phyloP scores from a whole-genome alignment of 2,329 filamentous ascomycete species.

The Gaeumannomyces sp. region DNA sequence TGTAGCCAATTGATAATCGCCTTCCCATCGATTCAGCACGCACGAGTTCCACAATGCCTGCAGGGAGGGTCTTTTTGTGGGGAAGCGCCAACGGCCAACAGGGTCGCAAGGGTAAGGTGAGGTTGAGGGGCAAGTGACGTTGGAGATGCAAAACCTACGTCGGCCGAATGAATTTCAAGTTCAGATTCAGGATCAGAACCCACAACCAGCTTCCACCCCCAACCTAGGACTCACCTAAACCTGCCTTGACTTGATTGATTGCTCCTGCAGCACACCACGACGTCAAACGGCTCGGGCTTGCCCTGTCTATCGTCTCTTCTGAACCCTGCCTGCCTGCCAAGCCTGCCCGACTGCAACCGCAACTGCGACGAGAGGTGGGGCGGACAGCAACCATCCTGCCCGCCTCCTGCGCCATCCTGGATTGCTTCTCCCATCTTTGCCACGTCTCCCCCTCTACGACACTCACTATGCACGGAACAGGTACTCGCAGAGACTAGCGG shows the following conservation, averaged over 20 bases:
- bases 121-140: not conserved
- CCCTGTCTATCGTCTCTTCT: not conserved
- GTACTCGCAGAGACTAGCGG: constrained; percentile 1
- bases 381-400: not conserved
- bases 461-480: not conserved
- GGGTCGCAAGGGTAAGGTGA: too few relatives aligned
- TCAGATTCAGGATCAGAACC: not conserved
- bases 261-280: not conserved
- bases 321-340: not conserved
- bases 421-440: not conserved
- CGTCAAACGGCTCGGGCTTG: not conserved
- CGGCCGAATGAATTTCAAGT: not conserved
- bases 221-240: not conserved
- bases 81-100: not conserved
- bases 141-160: not conserved
- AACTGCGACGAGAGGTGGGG: not conserved
- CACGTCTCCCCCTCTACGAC: not conserved
- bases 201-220: not conserved
- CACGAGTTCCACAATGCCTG: not conserved
- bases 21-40: not conserved
- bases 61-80: not conserved
- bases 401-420: not conserved
- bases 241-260: not conserved
- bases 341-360: not conserved
- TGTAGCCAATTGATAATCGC: too few relatives aligned